phyloP scores from a whole-genome alignment of 306 rosid genomes.

The apple (Malus domestica) region DNA sequence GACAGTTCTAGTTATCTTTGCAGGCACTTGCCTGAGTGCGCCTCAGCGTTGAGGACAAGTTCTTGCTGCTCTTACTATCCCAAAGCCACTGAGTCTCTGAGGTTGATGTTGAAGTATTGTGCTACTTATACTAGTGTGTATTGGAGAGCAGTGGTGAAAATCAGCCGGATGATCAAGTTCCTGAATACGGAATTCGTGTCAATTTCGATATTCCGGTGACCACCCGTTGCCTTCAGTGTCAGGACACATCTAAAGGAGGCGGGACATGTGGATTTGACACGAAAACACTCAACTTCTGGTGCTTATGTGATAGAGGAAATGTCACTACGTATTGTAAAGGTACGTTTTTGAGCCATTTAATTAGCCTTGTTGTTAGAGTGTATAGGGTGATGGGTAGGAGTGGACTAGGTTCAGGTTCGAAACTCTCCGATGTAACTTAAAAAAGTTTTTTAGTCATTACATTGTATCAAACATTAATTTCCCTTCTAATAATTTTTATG shows the following conservation, averaged over 20 bases:
- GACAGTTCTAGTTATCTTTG: slow-evolving; percentile 86
- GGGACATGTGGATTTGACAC: slow-evolving; percentile 84
- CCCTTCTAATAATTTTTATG: neutral
- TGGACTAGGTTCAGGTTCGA: neutral
- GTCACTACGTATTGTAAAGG: slow-evolving; percentile 78
- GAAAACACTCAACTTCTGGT: slow-evolving; percentile 41
- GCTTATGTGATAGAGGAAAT: slow-evolving; percentile 64
- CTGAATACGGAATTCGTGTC: slow-evolving; percentile 77
- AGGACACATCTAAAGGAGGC: slow-evolving; percentile 68
- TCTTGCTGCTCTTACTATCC: slow-evolving; percentile 89
- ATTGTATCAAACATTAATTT: neutral
- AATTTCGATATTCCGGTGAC: slow-evolving; percentile 82
- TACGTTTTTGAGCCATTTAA: slow-evolving; percentile 12
- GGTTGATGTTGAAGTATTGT: slow-evolving; percentile 75
- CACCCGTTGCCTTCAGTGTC: slow-evolving; percentile 70
- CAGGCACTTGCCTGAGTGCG: slow-evolving; percentile 73
- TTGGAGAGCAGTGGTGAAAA: slow-evolving; percentile 78
- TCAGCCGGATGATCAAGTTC: slow-evolving; percentile 72
- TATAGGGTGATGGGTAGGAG: neutral
- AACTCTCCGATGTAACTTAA: neutral
- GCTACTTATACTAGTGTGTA: slow-evolving; percentile 72
- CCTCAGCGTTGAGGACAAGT: slow-evolving; percentile 32
- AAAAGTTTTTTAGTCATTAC: neutral
- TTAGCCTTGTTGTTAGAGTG: neutral
- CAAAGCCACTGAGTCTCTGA: slow-evolving; percentile 65